Conservation (phyloP, 2,329 filamentous ascomycete genomes). For the Penicillium sp. region DNA sequence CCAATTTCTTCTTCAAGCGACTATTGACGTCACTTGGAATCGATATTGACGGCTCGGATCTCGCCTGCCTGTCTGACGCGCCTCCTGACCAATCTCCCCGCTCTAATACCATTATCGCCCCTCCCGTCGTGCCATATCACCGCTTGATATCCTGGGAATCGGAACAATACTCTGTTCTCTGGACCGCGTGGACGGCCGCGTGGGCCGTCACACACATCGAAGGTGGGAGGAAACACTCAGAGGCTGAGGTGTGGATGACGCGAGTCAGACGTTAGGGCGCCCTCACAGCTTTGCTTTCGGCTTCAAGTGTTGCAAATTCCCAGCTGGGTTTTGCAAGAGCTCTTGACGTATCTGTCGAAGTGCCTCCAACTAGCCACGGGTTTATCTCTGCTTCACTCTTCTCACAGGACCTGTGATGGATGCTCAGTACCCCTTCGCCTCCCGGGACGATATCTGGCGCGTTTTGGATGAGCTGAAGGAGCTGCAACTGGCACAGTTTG, state of each 20-base stretch:
- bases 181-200: conserved; percentile 26
- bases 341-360: not conserved
- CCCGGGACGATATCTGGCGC: conserved; percentile 66
- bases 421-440: conserved; percentile 64
- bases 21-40: not conserved
- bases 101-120: conserved; percentile 8
- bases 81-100: not conserved
- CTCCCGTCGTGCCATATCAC: not conserved
- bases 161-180: conserved; percentile 7
- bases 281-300: not conserved
- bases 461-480: conserved; percentile 64
- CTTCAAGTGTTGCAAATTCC: not conserved
- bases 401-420: conserved; percentile 52
- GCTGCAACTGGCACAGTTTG: conserved; percentile 60
- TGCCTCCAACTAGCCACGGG: not conserved
- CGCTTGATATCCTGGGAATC: conserved; percentile 9
- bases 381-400: not conserved
- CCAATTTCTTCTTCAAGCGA: conserved; percentile 3
- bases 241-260: not conserved
- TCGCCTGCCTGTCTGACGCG: conserved; percentile 13
- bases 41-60: conserved; percentile 16
- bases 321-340: not conserved
- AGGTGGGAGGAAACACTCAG: conserved; percentile 14
- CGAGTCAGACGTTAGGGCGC: not conserved
- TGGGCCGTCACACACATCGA: conserved; percentile 26